A percentile compares a stretch with the other conserved stretches of the same genome.
Conservation (phyloP, 352 stramenopile genomes). For the Lagenidium giganteum region DNA sequence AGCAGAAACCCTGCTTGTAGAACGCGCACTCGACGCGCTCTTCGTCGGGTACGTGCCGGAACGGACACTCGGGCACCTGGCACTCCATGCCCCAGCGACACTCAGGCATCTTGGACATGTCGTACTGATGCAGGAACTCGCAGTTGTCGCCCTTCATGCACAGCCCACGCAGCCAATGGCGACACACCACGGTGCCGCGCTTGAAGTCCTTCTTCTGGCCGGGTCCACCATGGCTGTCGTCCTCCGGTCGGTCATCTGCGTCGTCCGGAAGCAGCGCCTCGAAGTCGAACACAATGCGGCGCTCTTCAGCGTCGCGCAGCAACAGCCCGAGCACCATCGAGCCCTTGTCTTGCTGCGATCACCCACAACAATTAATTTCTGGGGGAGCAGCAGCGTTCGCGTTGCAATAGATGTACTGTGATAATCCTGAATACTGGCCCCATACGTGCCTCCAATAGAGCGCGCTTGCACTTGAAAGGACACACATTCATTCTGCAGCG, state of each 20-base stretch:
- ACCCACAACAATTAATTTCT: neutral
- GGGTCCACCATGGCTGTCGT: slow-evolving; percentile 23
- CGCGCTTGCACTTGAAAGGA: too few relatives aligned
- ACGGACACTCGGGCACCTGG: slow-evolving; percentile 96
- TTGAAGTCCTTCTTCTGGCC: slow-evolving; percentile 84
- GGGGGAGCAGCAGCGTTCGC: neutral
- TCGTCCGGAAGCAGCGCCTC: slow-evolving; percentile 70
- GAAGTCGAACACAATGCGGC: slow-evolving; percentile 77
- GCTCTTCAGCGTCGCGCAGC: slow-evolving; percentile 79
- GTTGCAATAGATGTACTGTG: too few relatives aligned
- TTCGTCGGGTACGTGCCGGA: slow-evolving; percentile 94
- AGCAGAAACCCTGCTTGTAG: slow-evolving; percentile 98
- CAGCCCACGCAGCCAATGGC: slow-evolving; percentile 95
- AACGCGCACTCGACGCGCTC: slow-evolving; percentile 97
- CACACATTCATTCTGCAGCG: too few relatives aligned
- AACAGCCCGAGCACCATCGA: slow-evolving; percentile 74
- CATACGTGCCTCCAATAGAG: too few relatives aligned
- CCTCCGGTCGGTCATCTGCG: slow-evolving; percentile 46
- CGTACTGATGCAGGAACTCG: slow-evolving; percentile 96
- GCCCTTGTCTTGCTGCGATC: neutral
- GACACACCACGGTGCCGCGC: slow-evolving; percentile 94
- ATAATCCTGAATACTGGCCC: too few relatives aligned
- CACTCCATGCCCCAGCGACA: slow-evolving; percentile 97
- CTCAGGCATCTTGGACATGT: slow-evolving; percentile 96
- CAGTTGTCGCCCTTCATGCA: slow-evolving; percentile 98